Evolutionary conservation across 148 eudicot genomes (phyloP), one percentile per base, ranked within the genome.

Genomic region (Fallopia convolvulus): DNA sequence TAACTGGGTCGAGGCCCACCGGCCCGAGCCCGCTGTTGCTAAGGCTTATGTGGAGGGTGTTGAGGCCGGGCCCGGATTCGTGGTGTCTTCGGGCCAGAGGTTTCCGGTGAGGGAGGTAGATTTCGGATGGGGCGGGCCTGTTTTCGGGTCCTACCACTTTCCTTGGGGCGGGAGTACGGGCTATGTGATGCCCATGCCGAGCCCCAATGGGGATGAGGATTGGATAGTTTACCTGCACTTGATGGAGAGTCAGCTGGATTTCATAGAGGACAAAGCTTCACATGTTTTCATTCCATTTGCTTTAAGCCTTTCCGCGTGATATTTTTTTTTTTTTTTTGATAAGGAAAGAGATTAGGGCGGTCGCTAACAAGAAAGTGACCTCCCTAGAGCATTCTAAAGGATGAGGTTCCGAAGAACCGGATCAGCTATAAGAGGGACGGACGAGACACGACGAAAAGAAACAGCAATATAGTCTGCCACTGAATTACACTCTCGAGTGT

Each of bases 171-270:
- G 90, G 1, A 76, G 73, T 30, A 68, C 90, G 20, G 94, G 97
- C 0, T 88, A 87, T 68, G 98, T 93, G 15, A 91, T 93, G 98
- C 94, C 97, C 6, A 87, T 93, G 92, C 87, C 88, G 0, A 82
- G 92, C 74, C 85, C 88, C 0, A 7, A 36, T 6, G 88, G 85
- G 52, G 86, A 88, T 81, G 90, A 89, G 0, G 98, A 93, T 79
- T 93, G 97, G 97, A 30, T 93, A 49, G 92, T 91, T 30, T 91
- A 91, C 76, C 87, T 93, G 94, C 92, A 88, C 70, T 76, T 91
- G 49, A 3, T 56, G 41, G 76, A 85, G 72, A 77, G 74, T 20
- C 91, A 91, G 39, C 46, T 93, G 70, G 85, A 93, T 3, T 81
- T 80, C 77, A 76, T 93, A 8, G 94, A 93, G 77, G 70, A 66